These are phyloP conservation scores for Austroboletus olivaceoglutinosus DNA, from an alignment of 1,284 basidiomycete genomes.

Conservation along the genomic window DNA sequence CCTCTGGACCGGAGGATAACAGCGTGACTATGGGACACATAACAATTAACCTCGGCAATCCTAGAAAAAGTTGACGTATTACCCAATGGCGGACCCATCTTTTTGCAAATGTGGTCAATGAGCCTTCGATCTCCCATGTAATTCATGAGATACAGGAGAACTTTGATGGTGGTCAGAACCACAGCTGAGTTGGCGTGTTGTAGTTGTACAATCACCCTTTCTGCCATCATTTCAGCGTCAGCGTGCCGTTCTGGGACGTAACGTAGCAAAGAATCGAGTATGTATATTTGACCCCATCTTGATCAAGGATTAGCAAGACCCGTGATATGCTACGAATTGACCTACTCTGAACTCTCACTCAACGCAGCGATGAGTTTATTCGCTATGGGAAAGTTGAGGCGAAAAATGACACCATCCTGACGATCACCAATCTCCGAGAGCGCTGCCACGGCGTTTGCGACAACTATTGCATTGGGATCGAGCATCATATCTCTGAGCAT, in stretches of 20 bases:
- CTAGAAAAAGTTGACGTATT: conserved; percentile 20
- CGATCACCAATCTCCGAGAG: conserved; percentile 89
- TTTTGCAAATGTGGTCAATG: conserved; percentile 89
- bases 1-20: conserved; percentile 94
- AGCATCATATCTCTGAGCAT: conserved; percentile 86
- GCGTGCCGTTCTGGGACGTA: conserved; percentile 86
- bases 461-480: conserved; percentile 92
- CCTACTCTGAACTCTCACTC: conserved; percentile 89
- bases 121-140: conserved; percentile 92
- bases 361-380: conserved; percentile 84
- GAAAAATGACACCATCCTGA: conserved; percentile 87
- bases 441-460: conserved; percentile 93
- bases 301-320: conserved; percentile 6
- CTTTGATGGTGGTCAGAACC: conserved; percentile 92
- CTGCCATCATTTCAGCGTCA: conserved; percentile 93
- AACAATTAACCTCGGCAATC: conserved; percentile 7
- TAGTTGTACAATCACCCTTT: conserved; percentile 88
- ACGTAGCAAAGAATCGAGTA: conserved; percentile 90
- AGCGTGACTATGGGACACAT: conserved; percentile 68
- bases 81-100: conserved; percentile 97
- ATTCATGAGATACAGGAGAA: conserved; percentile 96
- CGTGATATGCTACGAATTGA: conserved; percentile 10
- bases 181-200: conserved; percentile 96
- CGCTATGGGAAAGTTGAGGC: conserved; percentile 78
- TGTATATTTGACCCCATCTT: conserved; percentile 99